Evolutionary conservation across 2,329 filamentous ascomycete species (phyloP), one percentile per base, ranked within the genome.

Genomic region (Septoria petroselini): DNA sequence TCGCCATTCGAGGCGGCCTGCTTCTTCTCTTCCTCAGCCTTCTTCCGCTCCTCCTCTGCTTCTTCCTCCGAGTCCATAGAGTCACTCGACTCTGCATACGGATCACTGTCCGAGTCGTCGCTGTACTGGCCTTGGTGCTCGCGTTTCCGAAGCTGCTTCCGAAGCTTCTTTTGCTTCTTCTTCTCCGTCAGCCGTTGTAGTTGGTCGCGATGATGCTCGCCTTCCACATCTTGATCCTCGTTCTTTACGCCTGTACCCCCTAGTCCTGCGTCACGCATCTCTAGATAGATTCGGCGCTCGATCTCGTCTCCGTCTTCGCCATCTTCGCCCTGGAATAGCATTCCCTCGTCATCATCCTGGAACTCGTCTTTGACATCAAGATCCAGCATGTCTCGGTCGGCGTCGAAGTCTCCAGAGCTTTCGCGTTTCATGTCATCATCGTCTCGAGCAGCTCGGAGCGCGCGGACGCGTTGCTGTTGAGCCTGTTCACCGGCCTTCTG

Each of bases 51-150:
- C 47, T 77, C 74, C 21, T 78, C 78, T 60, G 82, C 79, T 48
- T 77, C 76, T 58, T 82, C 78, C 7, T 77, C 83, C 35, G 81
- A 82, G 52, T 85, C 80, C 21, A 82, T 76, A 5, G 78, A 79
- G 0, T 81, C 80, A 54, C 76, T 80, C 71, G 58, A 60, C 15
- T 64, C 64, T 12, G 60, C 63, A 42, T 70, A 71, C 14, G 60
- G 57, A 34, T 64, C 81, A 71, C 47, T 71, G 67, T 50, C 77
- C 73, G 35, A 61, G 43, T 88, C 87, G 58, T 83, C 86, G 62
- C 88, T 87, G 64, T 95, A 95, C 55, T 93, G 86, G 58, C 83
- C 84, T 59, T 94, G 88, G 68, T 88, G 86, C 70, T 96, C 93
- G 44, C 88, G 81, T 71, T 87, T 91, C 60, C 85, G 83, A 8